Evolutionary conservation across 1,284 basidiomycete species (phyloP).

Genomic region (Marasmius fiardii): DNA sequence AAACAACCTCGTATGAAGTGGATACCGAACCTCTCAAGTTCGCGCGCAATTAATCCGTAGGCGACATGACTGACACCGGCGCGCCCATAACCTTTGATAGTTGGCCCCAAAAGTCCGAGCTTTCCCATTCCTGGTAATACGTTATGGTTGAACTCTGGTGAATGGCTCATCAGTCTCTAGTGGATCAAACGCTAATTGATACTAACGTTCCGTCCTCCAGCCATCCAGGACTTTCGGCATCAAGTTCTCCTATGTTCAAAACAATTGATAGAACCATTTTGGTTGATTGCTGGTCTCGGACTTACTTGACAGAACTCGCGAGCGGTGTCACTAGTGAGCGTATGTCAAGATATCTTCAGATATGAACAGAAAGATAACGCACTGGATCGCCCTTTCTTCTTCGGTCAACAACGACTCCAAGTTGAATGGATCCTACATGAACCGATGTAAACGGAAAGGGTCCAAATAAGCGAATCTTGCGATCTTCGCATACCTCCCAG

Average conservation of each 20-base stretch:
- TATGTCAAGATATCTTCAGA: neutral
- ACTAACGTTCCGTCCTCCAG: constrained; percentile 82
- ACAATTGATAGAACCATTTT: constrained; percentile 3
- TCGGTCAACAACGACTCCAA: constrained; percentile 80
- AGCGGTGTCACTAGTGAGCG: constrained; percentile 68
- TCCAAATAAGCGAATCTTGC: neutral
- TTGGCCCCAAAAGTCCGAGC: constrained; percentile 87
- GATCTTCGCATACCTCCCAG: constrained; percentile 57
- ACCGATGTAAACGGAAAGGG: neutral
- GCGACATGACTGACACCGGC: constrained; percentile 91
- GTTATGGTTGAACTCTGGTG: constrained; percentile 71
- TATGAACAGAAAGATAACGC: constrained; percentile 18
- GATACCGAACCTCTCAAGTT: constrained; percentile 74
- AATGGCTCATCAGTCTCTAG: constrained; percentile 4
- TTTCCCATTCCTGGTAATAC: constrained; percentile 92
- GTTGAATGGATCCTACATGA: constrained; percentile 71
- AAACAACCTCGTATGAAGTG: neutral
- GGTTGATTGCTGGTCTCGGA: constrained; percentile 1
- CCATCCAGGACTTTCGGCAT: constrained; percentile 83
- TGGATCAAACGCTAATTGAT: neutral
- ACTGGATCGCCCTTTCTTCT: constrained; percentile 90
- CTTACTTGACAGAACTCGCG: constrained; percentile 79
- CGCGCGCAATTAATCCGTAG: constrained; percentile 91
- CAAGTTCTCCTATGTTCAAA: constrained; percentile 62
- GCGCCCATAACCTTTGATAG: constrained; percentile 92